Conservation (phyloP, 2,329 filamentous ascomycete species). For the Eurotiales sp. region DNA sequence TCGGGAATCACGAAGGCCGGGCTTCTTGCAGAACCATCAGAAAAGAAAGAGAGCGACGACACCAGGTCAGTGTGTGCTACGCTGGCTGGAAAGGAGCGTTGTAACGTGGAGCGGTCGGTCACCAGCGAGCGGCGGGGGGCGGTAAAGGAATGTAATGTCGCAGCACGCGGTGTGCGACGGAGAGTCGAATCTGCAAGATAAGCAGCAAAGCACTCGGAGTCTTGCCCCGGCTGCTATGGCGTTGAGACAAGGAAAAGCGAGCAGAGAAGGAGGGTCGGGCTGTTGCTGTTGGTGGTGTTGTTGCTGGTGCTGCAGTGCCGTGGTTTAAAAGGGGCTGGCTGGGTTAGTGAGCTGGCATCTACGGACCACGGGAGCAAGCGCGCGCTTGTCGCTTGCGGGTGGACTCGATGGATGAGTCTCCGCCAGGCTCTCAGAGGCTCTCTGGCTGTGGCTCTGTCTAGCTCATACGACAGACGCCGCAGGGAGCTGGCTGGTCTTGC, state of each 20-base stretch:
- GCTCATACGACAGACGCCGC: too few relatives aligned
- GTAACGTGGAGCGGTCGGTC: background rate
- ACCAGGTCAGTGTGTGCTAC: background rate
- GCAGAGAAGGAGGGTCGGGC: too few relatives aligned
- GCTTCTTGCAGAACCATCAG: background rate
- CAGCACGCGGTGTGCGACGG: slow-evolving; percentile 14
- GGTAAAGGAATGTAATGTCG: slow-evolving; percentile 14
- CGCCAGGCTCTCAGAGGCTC: background rate
- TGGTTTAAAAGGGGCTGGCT: slow-evolving; percentile 5
- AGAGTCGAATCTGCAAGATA: background rate
- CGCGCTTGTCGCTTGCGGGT: slow-evolving; percentile 27
- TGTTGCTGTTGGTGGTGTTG: too few relatives aligned
- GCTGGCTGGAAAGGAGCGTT: background rate
- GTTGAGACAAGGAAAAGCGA: too few relatives aligned
- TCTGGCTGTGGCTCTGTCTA: too few relatives aligned
- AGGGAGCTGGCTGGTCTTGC: too few relatives aligned
- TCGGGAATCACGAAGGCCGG: background rate
- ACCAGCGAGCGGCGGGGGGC: background rate
- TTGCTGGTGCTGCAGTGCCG: too few relatives aligned
- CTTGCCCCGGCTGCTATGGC: slow-evolving; percentile 7
- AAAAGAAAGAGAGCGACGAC: background rate
- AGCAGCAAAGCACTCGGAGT: slow-evolving; percentile 5
- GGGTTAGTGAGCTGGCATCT: slow-evolving; percentile 8
- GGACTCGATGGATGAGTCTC: background rate
- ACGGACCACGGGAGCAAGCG: slow-evolving; percentile 28